Evolutionary conservation across 1,139 yeast genomes (phyloP), one percentile per base, ranked within the genome.

Genomic region (Candida sp.): DNA sequence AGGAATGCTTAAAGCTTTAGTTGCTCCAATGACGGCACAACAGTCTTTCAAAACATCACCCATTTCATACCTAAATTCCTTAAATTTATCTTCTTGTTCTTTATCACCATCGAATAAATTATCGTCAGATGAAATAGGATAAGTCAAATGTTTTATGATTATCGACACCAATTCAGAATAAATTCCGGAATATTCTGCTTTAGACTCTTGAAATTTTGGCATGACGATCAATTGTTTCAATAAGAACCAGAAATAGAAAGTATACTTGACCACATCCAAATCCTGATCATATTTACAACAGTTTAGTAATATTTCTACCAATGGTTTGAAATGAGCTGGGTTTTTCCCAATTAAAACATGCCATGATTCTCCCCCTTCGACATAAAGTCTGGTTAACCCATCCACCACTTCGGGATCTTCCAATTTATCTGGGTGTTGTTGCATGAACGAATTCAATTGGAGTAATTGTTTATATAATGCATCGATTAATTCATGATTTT

Each of bases 281-380:
- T 91, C 97, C 40, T 83, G 87, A 39, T 84, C 87, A 51, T 77
- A 77, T 21, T 85, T 70, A 48, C 70, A 62, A 47, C 86, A 77
- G 42, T 81, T 81, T 38, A 89, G 72, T 32, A 91, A 66, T 7
- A 87, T 81, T 48, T 81, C 82, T n/a, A 90, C 95, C 54, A 93
- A 68, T 2, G 87, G 85, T 49, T 79, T 75, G 66, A 89, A 93
- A 45, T 77, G 78, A 40, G 67, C 66, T 0, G 97, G 95, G 46
- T 79, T 72, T 55, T 82, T 82, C 5, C 95, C 93, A 45, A 91
- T 81, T 32, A 87, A 71, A 32, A 87, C 87, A 63, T 89, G 95
- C 99, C 99, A 95, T 2, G 96, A 78, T 63, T 91, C 98, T 48
- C 96, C 97, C 2, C 97, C 95, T 55, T 90, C 96, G 15, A 91